Evolutionary conservation across 768 basidiomycete genomes (phyloP), one percentile per base, ranked within the genome.

Genomic region (Boletus insuetus): DNA sequence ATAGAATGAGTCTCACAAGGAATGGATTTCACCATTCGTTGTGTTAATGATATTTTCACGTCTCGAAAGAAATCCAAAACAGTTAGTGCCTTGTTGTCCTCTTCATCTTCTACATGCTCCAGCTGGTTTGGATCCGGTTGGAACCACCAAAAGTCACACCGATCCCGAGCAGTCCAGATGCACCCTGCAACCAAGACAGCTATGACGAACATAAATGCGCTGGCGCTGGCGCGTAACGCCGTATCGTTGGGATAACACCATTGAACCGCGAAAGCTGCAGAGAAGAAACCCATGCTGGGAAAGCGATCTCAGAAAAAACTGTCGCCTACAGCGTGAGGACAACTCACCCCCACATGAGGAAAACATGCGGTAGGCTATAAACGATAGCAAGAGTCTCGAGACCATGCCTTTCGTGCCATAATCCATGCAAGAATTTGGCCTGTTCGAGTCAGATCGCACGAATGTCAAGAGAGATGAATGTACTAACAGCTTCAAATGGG

Each of bases 331-430:
- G 32, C 3, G 35, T n/a, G 32, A 31, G 26, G 24, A 26, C 14
- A 75, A 75, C 82, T 69, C 61, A 83, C 83, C 76, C 77, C 82
- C 82, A 85, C 73, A 85, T 77, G 40, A 85, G 70, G 20, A 84
- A 67, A 1, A 81, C 79, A 51, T 81, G 80, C 0, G 83, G 83
- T 9, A 85, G 58, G 54, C 79, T 79, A 55, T 82, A 82, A 51
- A 82, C 59, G 16, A 84, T 70, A 14, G 81, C 80, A 5, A 83
- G 72, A 1, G 65, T 76, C 61, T 84, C 81, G 2, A 82, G 66
- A 1, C 83, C 79, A 34, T 75, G 68, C 1, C 49, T 63, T 11
- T 60, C 35, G 3, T 72, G 63, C 24, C 58, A 63, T 42, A 66
- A 59, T 6, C 53, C 58, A 19, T 51, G 16, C 48, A 62, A 56